Percentiles rank a stretch among this genome's conserved stretches.
phyloP scores from a whole-genome alignment of 495 filamentous ascomycete genomes.

The Neurospora sublineolata region DNA sequence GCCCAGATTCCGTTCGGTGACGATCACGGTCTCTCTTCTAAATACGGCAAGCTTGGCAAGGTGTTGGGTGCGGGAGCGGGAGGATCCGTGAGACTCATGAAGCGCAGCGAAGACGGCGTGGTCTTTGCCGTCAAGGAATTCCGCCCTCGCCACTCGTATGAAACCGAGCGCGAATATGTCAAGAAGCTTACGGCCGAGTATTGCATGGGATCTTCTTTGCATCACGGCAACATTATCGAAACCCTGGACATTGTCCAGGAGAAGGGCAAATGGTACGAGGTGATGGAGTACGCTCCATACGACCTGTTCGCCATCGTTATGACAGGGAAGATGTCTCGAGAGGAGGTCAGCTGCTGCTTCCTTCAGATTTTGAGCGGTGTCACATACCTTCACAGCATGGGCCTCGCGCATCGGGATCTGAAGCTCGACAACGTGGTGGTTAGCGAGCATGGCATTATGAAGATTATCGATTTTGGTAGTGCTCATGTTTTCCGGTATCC shows the following conservation, averaged over 20 bases:
- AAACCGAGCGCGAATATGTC: constrained; percentile 86
- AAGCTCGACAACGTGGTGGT: constrained; percentile 99
- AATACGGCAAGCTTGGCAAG: constrained; percentile 90
- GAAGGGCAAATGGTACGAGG: constrained; percentile 91
- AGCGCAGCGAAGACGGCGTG: constrained; percentile 74
- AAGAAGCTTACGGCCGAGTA: constrained; percentile 99
- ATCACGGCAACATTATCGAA: constrained; percentile 98
- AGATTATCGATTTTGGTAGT: constrained; percentile 98
- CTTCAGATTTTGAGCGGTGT: constrained; percentile 92
- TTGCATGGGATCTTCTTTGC: constrained; percentile 91
- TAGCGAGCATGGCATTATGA: constrained; percentile 96
- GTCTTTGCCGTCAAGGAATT: constrained; percentile 99
- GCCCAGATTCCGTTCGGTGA: constrained; percentile 81
- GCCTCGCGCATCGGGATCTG: constrained; percentile 87
- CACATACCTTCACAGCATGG: constrained; percentile 96
- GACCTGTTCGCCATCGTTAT: constrained; percentile 98
- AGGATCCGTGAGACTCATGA: constrained; percentile 90
- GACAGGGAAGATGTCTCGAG: constrained; percentile 94
- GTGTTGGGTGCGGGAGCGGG: constrained; percentile 91
- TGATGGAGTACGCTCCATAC: constrained; percentile 98
- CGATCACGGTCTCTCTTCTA: constrained; percentile 79
- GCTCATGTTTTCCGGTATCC: constrained; percentile 94
- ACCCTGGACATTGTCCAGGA: constrained; percentile 95
- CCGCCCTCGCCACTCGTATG: constrained; percentile 81
- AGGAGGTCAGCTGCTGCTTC: constrained; percentile 83